phyloP scores from a whole-genome alignment of 2,329 filamentous ascomycete species.

The Ophiostoma perfectum region DNA sequence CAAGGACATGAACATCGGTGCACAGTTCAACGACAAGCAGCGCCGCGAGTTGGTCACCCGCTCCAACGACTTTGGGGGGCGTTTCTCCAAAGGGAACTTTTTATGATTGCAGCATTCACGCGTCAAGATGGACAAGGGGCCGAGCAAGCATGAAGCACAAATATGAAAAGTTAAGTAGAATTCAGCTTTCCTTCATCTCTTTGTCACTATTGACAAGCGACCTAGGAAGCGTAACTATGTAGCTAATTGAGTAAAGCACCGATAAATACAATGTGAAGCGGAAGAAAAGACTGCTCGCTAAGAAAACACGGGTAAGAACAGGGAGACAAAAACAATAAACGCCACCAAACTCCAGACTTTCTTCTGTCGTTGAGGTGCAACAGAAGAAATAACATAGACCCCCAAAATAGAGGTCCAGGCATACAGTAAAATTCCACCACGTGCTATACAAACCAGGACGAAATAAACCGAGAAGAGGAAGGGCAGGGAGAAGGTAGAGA shows the following conservation, averaged over 20 bases:
- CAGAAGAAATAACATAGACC: neutral
- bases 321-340: slow-evolving; percentile 1
- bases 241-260: too few relatives aligned
- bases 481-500: neutral
- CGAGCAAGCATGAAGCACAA: neutral
- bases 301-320: neutral
- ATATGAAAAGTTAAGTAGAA: neutral
- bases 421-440: neutral
- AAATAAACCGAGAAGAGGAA: neutral
- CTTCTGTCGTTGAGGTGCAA: neutral
- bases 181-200: too few relatives aligned
- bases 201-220: too few relatives aligned
- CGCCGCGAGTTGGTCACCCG: slow-evolving; percentile 72
- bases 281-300: neutral
- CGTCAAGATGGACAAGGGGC: too few relatives aligned
- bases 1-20: slow-evolving; percentile 82
- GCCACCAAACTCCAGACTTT: neutral
- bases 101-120: slow-evolving; percentile 36
- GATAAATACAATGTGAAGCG: neutral
- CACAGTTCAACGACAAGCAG: slow-evolving; percentile 66
- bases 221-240: too few relatives aligned
- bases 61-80: slow-evolving; percentile 72
- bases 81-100: slow-evolving; percentile 72
- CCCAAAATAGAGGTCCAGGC: neutral
- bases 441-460: neutral